Evolutionary conservation across 2,329 filamentous ascomycete genomes (phyloP).

Genomic region (Botrytis squamosa): DNA sequence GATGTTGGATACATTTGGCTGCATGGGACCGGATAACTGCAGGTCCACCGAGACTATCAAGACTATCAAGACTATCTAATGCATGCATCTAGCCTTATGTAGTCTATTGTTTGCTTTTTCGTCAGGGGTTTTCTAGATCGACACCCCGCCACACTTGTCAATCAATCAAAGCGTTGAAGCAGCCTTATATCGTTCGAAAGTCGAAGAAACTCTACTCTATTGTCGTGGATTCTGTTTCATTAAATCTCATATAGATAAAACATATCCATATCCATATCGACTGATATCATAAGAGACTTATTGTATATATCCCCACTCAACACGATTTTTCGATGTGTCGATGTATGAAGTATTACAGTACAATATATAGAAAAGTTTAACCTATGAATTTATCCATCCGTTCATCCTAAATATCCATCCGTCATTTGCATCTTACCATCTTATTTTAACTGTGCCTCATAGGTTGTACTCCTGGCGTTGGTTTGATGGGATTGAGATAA

Average conservation of each 20-base stretch:
- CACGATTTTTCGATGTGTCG: background rate
- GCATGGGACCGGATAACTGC: background rate
- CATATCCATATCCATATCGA: background rate
- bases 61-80: background rate
- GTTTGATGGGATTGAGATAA: background rate
- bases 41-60: background rate
- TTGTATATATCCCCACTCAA: background rate
- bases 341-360: background rate
- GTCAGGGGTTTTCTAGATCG: background rate
- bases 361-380: background rate
- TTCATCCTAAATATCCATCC: background rate
- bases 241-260: background rate
- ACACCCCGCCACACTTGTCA: background rate
- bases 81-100: background rate
- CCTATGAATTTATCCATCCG: background rate
- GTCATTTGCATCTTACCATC: background rate
- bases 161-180: background rate
- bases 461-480: background rate
- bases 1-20: background rate
- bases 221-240: background rate
- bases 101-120: background rate
- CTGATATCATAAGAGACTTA: background rate
- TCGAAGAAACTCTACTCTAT: background rate
- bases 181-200: background rate
- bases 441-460: background rate